A percentile compares a stretch with the other conserved stretches of the same genome.
phyloP scores from a whole-genome alignment of 331 rosid species.

The Malus hybrid region DNA sequence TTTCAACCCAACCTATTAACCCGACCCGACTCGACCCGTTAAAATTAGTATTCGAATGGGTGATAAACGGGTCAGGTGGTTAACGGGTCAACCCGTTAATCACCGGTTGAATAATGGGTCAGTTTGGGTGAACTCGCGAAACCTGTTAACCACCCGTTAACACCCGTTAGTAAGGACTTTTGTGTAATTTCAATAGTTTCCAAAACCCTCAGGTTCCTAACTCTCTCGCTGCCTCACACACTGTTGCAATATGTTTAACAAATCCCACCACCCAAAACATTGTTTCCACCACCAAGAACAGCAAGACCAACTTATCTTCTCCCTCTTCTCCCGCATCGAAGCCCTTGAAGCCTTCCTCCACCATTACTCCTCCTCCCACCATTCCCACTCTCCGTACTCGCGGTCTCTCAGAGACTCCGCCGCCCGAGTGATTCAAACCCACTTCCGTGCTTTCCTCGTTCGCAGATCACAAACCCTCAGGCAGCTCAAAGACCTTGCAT shows the following conservation, averaged over 20 bases:
- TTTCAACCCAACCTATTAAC: too few species aligned
- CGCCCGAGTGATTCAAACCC: slow-evolving; percentile 69
- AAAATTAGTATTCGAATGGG: too few species aligned
- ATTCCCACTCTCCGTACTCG: slow-evolving; percentile 3
- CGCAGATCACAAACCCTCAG: slow-evolving; percentile 80
- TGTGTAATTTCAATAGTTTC: too few species aligned
- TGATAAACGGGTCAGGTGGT: too few species aligned
- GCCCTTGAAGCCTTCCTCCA: slow-evolving; percentile 68
- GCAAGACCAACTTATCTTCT: slow-evolving; percentile 21
- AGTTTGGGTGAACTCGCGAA: too few species aligned
- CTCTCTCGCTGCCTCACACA: too few species aligned
- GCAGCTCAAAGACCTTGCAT: slow-evolving; percentile 70
- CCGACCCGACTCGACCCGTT: too few species aligned
- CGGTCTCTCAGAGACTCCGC: slow-evolving; percentile 63
- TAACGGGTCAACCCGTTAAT: too few species aligned
- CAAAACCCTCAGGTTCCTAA: too few species aligned
- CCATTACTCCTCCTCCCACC: slow-evolving; percentile 17
- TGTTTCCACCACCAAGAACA: slow-evolving; percentile 1
- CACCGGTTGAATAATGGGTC: too few species aligned
- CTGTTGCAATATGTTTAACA: not conserved
- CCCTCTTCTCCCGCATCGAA: slow-evolving; percentile 60
- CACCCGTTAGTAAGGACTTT: too few species aligned
- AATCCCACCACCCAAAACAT: slow-evolving; percentile 14
- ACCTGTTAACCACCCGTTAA: too few species aligned
- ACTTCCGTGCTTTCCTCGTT: slow-evolving; percentile 76